Evolutionary conservation across 1,284 basidiomycete genomes (phyloP), one percentile per base, ranked within the genome.

Genomic region (Retiboletus fuscus): DNA sequence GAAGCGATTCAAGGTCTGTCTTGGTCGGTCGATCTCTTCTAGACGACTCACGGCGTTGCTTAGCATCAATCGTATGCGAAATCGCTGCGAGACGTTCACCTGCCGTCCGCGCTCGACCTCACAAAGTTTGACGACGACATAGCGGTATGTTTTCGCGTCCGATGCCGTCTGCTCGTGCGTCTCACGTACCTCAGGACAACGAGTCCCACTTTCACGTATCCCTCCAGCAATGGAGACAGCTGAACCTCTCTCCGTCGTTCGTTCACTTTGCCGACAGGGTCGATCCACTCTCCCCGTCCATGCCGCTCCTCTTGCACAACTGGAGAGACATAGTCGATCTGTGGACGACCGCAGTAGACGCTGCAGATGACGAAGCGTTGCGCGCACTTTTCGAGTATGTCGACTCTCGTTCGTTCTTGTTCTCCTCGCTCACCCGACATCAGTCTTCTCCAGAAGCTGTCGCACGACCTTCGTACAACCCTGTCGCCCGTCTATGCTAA

Each of bases 241-340:
- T 96, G 67, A 96, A 95, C 80, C 89, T 97, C 41, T 88, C 94
- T 1, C 89, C 92, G 1, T 87, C 90, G 0, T 97, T 96, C 82
- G 84, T 95, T 70, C 83, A 86, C 30, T 94, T 96, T 73, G 89
- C 92, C 4, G 85, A 88, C 69, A 85, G 87, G 66, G 87, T 88
- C 0, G 86, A 89, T 49, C 84, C 88, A 1, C 84, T 96, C 34
- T 91, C 93, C 2, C 87, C 89, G 5, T 95, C 93, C 2, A 90
- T 97, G 85, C 92, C 95, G 0, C 85, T 96, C 61, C 89, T 96
- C 5, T 84, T 97, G 16, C 93, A 94, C 77, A 93, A 96, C 79
- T 93, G 93, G 87, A 84, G 85, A 67, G 87, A 92, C 22, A 87
- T 96, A 8, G 83, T 91, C 18, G 83, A 86, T 1, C 73, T 90